phyloP scores from a whole-genome alignment of 23 red algal genomes.

The Gracilariopsis chorda region DNA sequence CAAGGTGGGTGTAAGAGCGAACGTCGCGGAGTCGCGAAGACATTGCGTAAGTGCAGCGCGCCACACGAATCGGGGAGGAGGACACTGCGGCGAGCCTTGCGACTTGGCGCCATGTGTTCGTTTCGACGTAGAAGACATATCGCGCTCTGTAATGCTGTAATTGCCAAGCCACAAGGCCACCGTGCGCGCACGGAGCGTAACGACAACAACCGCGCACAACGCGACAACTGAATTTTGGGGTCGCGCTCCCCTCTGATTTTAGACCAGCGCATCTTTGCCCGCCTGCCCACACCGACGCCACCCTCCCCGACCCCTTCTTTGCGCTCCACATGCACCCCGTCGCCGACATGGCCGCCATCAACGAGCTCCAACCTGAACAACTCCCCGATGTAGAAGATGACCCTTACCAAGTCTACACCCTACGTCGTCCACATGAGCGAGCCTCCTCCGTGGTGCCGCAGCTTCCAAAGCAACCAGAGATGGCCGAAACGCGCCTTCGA shows the following conservation, averaged over 20 bases:
- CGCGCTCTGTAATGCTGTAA: too few relatives aligned
- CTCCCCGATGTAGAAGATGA: constrained; percentile 14
- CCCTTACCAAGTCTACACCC: constrained; percentile 53
- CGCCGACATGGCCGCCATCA: background rate
- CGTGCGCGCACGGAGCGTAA: too few relatives aligned
- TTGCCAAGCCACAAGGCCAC: too few relatives aligned
- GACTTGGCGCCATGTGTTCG: too few relatives aligned
- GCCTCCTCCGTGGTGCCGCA: constrained; percentile 48
- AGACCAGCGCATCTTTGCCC: background rate
- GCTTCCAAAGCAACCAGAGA: constrained; percentile 51
- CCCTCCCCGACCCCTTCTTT: background rate
- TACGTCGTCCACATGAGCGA: constrained; percentile 22
- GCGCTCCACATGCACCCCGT: background rate
- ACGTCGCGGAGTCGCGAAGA: too few relatives aligned
- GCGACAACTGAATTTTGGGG: background rate
- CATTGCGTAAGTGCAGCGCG: too few relatives aligned
- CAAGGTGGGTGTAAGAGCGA: too few relatives aligned
- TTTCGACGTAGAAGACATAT: too few relatives aligned
- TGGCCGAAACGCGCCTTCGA: constrained; percentile 50
- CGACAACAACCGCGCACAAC: too few relatives aligned
- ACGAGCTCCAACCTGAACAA: background rate
- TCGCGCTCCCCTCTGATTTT: constrained; percentile 21
- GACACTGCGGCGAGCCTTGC: too few relatives aligned
- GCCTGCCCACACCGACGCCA: background rate
- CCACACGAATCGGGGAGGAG: too few relatives aligned